Conservation (phyloP, 2,329 filamentous ascomycete genomes). For the Monosporascus sp. region DNA sequence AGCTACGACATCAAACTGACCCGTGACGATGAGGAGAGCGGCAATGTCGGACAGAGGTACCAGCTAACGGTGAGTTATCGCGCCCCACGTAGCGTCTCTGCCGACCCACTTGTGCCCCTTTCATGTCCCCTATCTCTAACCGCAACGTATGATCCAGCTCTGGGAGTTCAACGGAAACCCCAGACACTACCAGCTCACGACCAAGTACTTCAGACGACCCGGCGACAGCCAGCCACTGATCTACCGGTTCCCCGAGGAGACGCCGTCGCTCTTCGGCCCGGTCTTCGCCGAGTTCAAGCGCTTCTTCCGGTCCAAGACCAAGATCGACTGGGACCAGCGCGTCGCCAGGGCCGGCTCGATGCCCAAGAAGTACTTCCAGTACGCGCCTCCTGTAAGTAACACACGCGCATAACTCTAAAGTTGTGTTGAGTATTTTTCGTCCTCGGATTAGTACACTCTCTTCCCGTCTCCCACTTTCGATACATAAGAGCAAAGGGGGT, state of each 20-base stretch:
- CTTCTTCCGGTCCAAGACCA: constrained; percentile 55
- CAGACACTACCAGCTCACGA: constrained; percentile 55
- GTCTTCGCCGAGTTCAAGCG: constrained; percentile 47
- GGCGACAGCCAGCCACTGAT: constrained; percentile 27
- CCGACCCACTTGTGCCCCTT: not conserved
- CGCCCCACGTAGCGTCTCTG: not conserved
- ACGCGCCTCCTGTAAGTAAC: constrained; percentile 40
- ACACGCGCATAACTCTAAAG: no score
- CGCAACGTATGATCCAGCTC: constrained; percentile 42
- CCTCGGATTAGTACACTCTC: no score
- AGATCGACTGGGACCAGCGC: constrained; percentile 54
- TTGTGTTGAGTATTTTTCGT: no score
- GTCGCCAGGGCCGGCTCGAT: constrained; percentile 29
- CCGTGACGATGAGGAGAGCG: constrained; percentile 39
- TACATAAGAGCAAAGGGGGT: no score
- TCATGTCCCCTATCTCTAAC: not conserved
- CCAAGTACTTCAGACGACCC: constrained; percentile 41
- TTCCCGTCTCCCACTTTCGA: not conserved
- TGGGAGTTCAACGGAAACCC: constrained; percentile 60
- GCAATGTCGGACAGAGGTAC: constrained; percentile 52
- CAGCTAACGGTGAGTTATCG: constrained; percentile 48
- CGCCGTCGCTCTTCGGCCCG: constrained; percentile 31
- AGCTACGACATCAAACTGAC: constrained; percentile 58
- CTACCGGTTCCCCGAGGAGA: constrained; percentile 33
- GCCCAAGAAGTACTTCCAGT: constrained; percentile 33